These are phyloP conservation scores for Ogataea pignaliae DNA, from an alignment of 805 yeast genomes.

Conservation along the genomic window DNA sequence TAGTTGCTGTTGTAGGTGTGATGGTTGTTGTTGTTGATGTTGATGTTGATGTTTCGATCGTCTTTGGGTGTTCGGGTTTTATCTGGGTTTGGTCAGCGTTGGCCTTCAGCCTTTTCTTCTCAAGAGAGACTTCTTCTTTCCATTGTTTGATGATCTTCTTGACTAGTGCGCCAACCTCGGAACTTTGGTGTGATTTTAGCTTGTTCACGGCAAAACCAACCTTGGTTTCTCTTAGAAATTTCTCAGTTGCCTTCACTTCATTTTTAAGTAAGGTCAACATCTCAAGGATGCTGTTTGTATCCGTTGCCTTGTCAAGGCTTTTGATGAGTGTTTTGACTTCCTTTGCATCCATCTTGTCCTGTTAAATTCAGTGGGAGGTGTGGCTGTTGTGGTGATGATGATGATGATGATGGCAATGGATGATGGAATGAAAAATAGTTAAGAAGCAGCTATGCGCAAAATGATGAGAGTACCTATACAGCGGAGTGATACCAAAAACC, in stretches of 20 bases:
- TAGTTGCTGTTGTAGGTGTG: not conserved
- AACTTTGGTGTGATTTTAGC: conserved; percentile 61
- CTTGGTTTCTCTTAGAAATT: conserved; percentile 83
- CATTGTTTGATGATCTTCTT: conserved; percentile 79
- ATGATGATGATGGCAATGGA: no score
- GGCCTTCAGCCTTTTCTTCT: conserved; percentile 37
- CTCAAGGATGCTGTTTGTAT: conserved; percentile 61
- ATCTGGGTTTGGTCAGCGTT: no score
- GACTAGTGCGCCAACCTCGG: conserved; percentile 68
- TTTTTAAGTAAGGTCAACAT: conserved; percentile 61
- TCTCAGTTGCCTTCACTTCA: conserved; percentile 80
- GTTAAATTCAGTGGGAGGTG: no score
- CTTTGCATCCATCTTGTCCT: conserved; percentile 58
- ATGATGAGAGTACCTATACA: no score
- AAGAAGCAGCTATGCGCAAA: no score
- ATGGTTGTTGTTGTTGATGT: not conserved
- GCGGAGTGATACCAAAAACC: no score
- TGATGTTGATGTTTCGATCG: not conserved
- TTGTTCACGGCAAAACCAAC: conserved; percentile 97
- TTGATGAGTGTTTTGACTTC: conserved; percentile 68
- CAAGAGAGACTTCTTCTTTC: conserved; percentile 82
- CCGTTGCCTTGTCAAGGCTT: conserved; percentile 68
- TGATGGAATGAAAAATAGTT: no score
- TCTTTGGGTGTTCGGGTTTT: not conserved
- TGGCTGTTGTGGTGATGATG: no score